phyloP scores from a whole-genome alignment of 352 stramenopile genomes.

The Elongisporangium undulatum region DNA sequence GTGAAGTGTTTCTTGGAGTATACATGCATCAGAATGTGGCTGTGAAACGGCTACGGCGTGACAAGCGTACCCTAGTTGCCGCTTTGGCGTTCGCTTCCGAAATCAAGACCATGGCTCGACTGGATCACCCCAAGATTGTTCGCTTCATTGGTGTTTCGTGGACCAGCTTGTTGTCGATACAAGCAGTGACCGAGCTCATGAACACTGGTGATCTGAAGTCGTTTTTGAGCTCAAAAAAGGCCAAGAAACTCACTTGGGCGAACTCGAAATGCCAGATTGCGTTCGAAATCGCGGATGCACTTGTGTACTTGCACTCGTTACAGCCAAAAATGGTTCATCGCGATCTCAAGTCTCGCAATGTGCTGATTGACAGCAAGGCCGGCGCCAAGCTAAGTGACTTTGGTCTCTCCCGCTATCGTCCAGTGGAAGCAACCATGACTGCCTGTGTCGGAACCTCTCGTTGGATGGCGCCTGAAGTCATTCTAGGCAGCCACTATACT shows the following conservation, averaged over 20 bases:
- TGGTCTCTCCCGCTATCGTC: conserved; percentile 58
- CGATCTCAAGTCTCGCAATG: conserved; percentile 67
- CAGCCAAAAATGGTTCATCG: conserved; percentile 63
- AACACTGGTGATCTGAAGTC: conserved; percentile 58
- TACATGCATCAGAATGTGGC: conserved; percentile 66
- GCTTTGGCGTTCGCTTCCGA: conserved; percentile 52
- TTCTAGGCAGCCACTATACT: conserved; percentile 44
- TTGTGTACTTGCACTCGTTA: conserved; percentile 70
- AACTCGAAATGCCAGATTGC: conserved; percentile 68
- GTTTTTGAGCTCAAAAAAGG: conserved; percentile 31
- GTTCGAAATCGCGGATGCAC: conserved; percentile 59
- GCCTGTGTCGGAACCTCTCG: conserved; percentile 44
- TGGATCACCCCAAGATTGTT: conserved; percentile 71
- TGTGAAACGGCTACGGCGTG: conserved; percentile 49
- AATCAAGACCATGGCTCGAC: conserved; percentile 50
- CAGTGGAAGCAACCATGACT: conserved; percentile 59
- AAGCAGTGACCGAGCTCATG: conserved; percentile 68
- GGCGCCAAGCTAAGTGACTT: conserved; percentile 74
- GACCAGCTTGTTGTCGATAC: conserved; percentile 53
- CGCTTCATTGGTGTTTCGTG: conserved; percentile 65
- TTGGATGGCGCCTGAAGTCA: conserved; percentile 55
- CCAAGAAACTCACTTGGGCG: conserved; percentile 43
- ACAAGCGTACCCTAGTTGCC: conserved; percentile 55
- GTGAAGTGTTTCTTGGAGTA: conserved; percentile 62
- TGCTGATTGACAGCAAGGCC: conserved; percentile 52